Evolutionary conservation across 352 stramenopile genomes (phyloP).

Genomic region (Aphanomyces euteiches): DNA sequence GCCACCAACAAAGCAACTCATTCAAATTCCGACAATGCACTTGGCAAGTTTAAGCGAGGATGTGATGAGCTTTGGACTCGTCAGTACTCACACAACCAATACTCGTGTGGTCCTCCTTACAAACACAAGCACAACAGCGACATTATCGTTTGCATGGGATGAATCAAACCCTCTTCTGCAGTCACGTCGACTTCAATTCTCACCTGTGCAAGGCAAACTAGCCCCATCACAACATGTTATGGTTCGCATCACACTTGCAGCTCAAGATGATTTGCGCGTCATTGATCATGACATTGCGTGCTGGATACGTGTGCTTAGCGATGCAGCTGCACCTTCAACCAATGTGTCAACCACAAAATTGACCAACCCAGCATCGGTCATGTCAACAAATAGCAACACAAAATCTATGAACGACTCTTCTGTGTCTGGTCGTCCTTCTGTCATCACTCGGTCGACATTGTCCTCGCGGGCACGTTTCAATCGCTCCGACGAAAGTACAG

Average conservation of each 20-base stretch:
- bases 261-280: slow-evolving; percentile 44
- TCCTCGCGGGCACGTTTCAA: slow-evolving; percentile 21
- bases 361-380: not conserved
- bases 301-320: slow-evolving; percentile 38
- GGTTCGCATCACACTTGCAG: slow-evolving; percentile 49
- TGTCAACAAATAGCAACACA: not conserved
- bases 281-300: slow-evolving; percentile 69
- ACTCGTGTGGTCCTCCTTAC: slow-evolving; percentile 51
- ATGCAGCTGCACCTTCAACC: slow-evolving; percentile 1
- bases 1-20: slow-evolving; percentile 1
- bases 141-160: slow-evolving; percentile 56
- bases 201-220: slow-evolving; percentile 49
- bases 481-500: not conserved
- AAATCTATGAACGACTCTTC: not conserved
- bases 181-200: slow-evolving; percentile 48
- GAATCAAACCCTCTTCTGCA: slow-evolving; percentile 47
- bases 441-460: slow-evolving; percentile 21
- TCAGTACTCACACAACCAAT: slow-evolving; percentile 48
- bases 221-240: slow-evolving; percentile 45
- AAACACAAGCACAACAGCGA: slow-evolving; percentile 36
- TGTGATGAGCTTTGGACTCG: slow-evolving; percentile 54
- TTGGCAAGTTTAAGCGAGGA: slow-evolving; percentile 46
- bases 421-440: not conserved
- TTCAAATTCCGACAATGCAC: slow-evolving; percentile 38
- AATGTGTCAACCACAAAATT: not conserved